A percentile compares a stretch with the other conserved stretches of the same genome.
phyloP scores from a whole-genome alignment of 768 basidiomycete genomes.

The Lactarius pseudohatsudake region DNA sequence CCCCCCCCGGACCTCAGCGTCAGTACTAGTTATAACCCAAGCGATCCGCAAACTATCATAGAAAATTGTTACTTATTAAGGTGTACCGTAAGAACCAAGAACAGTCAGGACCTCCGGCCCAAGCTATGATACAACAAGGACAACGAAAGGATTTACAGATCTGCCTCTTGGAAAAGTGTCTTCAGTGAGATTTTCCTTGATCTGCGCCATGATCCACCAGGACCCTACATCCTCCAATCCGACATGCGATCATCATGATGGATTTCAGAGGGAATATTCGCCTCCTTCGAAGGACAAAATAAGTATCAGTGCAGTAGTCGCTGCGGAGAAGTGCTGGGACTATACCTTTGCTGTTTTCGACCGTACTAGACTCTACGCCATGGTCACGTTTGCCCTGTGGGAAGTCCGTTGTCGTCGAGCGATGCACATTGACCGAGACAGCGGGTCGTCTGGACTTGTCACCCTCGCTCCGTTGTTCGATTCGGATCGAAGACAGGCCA shows the following conservation, averaged over 20 bases:
- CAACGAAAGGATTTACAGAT: too few species aligned
- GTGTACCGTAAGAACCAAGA: too few species aligned
- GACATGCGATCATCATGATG: neutral
- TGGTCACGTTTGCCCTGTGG: neutral
- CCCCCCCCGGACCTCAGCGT: too few species aligned
- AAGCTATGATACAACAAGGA: too few species aligned
- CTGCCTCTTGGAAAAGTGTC: too few species aligned
- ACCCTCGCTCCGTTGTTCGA: neutral
- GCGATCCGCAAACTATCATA: too few species aligned
- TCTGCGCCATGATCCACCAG: neutral
- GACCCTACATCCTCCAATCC: neutral
- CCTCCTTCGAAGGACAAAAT: neutral
- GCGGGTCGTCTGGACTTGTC: neutral
- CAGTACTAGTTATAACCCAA: too few species aligned
- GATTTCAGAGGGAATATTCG: neutral
- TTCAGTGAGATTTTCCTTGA: too few species aligned
- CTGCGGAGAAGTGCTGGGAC: neutral
- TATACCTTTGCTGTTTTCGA: neutral
- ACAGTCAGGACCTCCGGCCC: too few species aligned
- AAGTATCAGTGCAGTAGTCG: neutral
- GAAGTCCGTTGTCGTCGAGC: neutral
- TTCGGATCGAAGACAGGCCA: neutral
- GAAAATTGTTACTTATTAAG: too few species aligned
- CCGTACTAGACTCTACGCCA: neutral
- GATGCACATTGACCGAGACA: constrained; percentile 2